These are phyloP conservation scores for Leccinum angustisporum DNA, from an alignment of 1,284 basidiomycete genomes.

Conservation along the genomic window DNA sequence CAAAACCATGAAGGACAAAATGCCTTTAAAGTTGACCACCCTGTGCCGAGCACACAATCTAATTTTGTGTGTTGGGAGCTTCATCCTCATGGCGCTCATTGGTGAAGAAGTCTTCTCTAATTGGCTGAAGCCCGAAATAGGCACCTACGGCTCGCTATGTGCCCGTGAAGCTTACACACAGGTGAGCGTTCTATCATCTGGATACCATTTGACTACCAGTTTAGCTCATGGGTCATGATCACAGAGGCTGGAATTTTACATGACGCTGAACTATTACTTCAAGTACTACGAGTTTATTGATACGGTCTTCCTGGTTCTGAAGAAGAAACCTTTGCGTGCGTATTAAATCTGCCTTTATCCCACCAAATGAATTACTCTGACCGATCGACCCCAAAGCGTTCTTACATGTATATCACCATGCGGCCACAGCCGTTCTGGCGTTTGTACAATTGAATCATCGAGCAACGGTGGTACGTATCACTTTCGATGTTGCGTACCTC, in stretches of 20 bases:
- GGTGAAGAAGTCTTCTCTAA: constrained; percentile 85
- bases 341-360: constrained; percentile 9
- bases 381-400: constrained; percentile 56
- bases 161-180: constrained; percentile 74
- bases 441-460: constrained; percentile 89
- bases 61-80: constrained; percentile 78
- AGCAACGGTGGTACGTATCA: constrained; percentile 70
- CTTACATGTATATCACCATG: constrained; percentile 97
- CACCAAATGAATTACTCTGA: constrained; percentile 1
- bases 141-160: constrained; percentile 80
- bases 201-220: constrained; percentile 14
- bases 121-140: constrained; percentile 68
- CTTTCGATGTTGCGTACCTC: background rate
- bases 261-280: constrained; percentile 97
- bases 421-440: constrained; percentile 90
- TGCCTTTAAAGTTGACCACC: constrained; percentile 73
- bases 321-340: constrained; percentile 92
- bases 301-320: constrained; percentile 94
- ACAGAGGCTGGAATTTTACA: constrained; percentile 84
- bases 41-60: constrained; percentile 93
- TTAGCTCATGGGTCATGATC: background rate
- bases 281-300: constrained; percentile 91
- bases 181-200: constrained; percentile 44
- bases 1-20: constrained; percentile 78
- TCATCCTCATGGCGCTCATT: constrained; percentile 79